Conservation (phyloP, 768 basidiomycete species). For the Kwoniella sp. region DNA sequence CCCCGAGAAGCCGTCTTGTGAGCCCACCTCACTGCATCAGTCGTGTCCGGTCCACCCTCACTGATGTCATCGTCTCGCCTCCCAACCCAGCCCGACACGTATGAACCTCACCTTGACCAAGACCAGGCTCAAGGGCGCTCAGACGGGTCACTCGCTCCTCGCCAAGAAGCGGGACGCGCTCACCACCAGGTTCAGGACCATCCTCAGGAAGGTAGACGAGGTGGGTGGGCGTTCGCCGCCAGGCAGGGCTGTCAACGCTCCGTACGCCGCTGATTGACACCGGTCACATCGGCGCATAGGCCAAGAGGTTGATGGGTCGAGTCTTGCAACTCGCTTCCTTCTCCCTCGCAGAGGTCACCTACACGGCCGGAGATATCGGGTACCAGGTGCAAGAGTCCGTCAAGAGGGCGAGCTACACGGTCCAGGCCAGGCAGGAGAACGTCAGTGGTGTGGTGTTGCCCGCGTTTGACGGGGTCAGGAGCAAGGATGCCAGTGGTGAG, state of each 20-base stretch:
- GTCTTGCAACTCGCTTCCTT: conserved; percentile 99
- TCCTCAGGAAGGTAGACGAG: conserved; percentile 96
- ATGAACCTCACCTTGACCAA: conserved; percentile 91
- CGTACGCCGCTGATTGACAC: background rate
- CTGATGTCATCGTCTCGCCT: background rate
- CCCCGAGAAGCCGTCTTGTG: conserved; percentile 78
- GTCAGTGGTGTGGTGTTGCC: conserved; percentile 95
- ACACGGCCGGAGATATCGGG: conserved; percentile 87
- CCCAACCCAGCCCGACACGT: conserved; percentile 67
- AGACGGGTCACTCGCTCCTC: conserved; percentile 88
- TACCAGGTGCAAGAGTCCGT: conserved; percentile 98
- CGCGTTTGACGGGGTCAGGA: conserved; percentile 84
- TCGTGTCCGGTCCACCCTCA: background rate
- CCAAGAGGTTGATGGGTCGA: conserved; percentile 97
- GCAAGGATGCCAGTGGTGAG: conserved; percentile 67
- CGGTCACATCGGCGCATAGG: no score
- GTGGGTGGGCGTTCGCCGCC: conserved; percentile 53
- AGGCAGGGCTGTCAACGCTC: background rate
- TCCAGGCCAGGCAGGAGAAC: conserved; percentile 94
- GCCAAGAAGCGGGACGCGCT: conserved; percentile 98
- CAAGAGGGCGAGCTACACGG: conserved; percentile 81
- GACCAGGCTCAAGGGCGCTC: conserved; percentile 72
- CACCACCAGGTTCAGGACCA: conserved; percentile 87
- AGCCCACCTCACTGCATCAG: conserved; percentile 16
- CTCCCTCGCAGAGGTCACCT: conserved; percentile 97